These are phyloP conservation scores for Cymbopogon citratus DNA, from an alignment of 176 grass and related monocot species.

Conservation along the genomic window DNA sequence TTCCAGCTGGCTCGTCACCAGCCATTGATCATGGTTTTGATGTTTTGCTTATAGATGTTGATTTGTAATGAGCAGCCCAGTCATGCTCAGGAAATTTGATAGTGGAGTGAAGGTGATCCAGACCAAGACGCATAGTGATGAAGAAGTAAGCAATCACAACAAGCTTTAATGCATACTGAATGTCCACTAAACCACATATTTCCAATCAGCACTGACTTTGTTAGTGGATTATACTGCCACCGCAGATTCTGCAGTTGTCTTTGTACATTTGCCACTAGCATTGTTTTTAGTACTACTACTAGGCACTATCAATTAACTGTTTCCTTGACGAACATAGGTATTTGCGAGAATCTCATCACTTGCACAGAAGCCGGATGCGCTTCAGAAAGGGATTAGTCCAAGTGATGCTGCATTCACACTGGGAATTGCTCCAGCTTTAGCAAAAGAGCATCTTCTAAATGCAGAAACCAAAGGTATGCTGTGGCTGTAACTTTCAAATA, in stretches of 20 bases:
- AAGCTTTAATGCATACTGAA: slow-evolving; percentile 3
- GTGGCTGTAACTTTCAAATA: background rate
- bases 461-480: slow-evolving; percentile 87
- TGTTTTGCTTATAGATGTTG: slow-evolving; percentile 63
- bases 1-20: slow-evolving; percentile 41
- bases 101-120: slow-evolving; percentile 99
- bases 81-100: slow-evolving; percentile 97
- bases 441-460: slow-evolving; percentile 92
- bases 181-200: slow-evolving; percentile 14
- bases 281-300: slow-evolving; percentile 13
- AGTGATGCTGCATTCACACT: slow-evolving; percentile 93
- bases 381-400: slow-evolving; percentile 85
- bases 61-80: slow-evolving; percentile 73
- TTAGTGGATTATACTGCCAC: background rate
- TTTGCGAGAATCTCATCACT: slow-evolving; percentile 83
- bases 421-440: slow-evolving; percentile 94
- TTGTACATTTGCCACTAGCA: background rate
- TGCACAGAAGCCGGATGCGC: slow-evolving; percentile 69
- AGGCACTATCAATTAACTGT: background rate
- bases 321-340: slow-evolving; percentile 42
- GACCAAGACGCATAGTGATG: slow-evolving; percentile 94
- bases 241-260: background rate
- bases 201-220: background rate
- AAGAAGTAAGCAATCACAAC: slow-evolving; percentile 50
- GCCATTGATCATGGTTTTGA: slow-evolving; percentile 43